Evolutionary conservation across 176 grass and related monocot genomes (phyloP), one percentile per base, ranked within the genome.

Genomic region (Rhipidocladum racemiflorum): DNA sequence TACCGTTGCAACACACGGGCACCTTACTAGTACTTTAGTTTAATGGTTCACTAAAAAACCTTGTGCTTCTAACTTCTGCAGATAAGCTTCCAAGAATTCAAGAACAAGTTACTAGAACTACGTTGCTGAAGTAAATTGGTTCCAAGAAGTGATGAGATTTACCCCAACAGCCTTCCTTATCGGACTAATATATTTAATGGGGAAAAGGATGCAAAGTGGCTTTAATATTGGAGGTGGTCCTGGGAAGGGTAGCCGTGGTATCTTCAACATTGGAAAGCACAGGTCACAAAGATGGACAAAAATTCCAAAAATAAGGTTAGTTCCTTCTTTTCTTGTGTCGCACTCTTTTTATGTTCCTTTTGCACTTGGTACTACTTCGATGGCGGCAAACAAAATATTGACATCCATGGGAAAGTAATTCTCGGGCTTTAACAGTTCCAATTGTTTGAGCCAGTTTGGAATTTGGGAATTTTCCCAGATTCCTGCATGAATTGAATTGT

Each of bases 11-110:
- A n/a, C n/a, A n/a, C n/a, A n/a, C n/a, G n/a, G n/a, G n/a, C n/a
- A n/a, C n/a, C n/a, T n/a, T n/a, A n/a, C n/a, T n/a, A n/a, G n/a
- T n/a, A n/a, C 9, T 71, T 44, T 25, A 56, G 30, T 69, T 80
- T 66, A 65, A 30, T 79, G 29, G 49, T 81, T 40, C 20, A 68
- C 70, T 8, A 50, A 21, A n/a, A n/a, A 76, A 50, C 67, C 1
- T 42, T 76, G 20, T 70, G 23, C 46, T 77, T 67, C 54, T 56
- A 56, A 85, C 35, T 57, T 89, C 27, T 85, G 53, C 88, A 99
- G 92, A 99, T 93, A 86, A 99, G 96, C 84, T 99, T 99, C 83
- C 96, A 99, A 93, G 96, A 99, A 68, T 99, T 99, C 96, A 99
- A 93, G 84, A 99, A 95, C 45, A 99, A 95, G 87, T 80, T 99